Evolutionary conservation across 805 yeast species (phyloP).

Genomic region (Starmerella ratchasimensis): DNA sequence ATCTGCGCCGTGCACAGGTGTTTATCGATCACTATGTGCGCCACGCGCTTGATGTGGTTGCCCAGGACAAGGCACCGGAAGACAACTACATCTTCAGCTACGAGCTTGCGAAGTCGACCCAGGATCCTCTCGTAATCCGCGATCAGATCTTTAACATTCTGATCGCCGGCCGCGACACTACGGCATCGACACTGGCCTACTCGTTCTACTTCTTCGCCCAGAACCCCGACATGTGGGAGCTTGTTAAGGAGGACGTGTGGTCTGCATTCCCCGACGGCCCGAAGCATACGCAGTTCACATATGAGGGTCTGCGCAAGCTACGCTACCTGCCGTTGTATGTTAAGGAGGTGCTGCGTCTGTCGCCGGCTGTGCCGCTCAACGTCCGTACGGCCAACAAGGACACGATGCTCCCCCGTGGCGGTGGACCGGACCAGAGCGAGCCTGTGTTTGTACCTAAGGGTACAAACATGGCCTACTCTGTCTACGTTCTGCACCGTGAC

Average conservation of each 20-base stretch:
- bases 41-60: slow-evolving; percentile 24
- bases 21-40: slow-evolving; percentile 31
- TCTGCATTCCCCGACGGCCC: slow-evolving; percentile 20
- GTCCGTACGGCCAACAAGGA: slow-evolving; percentile 31
- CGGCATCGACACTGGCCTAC: slow-evolving; percentile 36
- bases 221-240: slow-evolving; percentile 29
- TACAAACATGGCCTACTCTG: slow-evolving; percentile 27
- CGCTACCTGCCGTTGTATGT: slow-evolving; percentile 33
- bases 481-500: slow-evolving; percentile 32
- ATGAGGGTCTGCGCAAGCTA: slow-evolving; percentile 33
- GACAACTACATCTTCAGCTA: slow-evolving; percentile 33
- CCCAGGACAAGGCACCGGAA: slow-evolving; percentile 15
- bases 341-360: slow-evolving; percentile 34
- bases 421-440: slow-evolving; percentile 28
- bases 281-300: slow-evolving; percentile 20
- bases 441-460: slow-evolving; percentile 34
- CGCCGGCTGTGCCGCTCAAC: slow-evolving; percentile 37
- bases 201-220: slow-evolving; percentile 32
- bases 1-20: slow-evolving; percentile 24
- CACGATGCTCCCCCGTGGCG: slow-evolving; percentile 39
- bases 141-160: slow-evolving; percentile 37
- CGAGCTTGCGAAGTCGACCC: slow-evolving; percentile 34
- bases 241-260: slow-evolving; percentile 25
- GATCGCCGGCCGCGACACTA: slow-evolving; percentile 39
- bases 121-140: slow-evolving; percentile 33